phyloP scores from a whole-genome alignment of 225 moss, liverwort and hornwort genomes.

The Bryoerythrophyllum caledonicum region DNA sequence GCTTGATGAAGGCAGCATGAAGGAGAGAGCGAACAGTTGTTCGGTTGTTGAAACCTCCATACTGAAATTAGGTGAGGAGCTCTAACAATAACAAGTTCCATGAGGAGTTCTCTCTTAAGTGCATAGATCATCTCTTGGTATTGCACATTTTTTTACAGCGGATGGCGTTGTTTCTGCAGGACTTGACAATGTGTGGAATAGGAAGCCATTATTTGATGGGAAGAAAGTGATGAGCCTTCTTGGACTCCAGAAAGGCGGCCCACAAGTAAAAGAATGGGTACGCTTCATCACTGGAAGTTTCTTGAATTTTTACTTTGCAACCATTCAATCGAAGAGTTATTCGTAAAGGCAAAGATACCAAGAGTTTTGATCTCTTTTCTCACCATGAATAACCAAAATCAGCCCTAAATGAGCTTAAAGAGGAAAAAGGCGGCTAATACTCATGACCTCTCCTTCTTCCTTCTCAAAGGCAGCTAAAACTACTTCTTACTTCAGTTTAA shows the following conservation, averaged over 20 bases:
- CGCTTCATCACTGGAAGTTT: neutral
- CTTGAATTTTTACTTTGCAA: neutral
- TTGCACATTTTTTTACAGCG: neutral
- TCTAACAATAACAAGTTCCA: neutral
- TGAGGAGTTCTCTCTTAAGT: neutral
- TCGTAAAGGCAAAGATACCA: too few species aligned
- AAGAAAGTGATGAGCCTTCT: slow-evolving; percentile 62
- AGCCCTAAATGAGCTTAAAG: too few species aligned
- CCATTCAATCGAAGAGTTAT: neutral
- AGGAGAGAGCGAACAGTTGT: slow-evolving; percentile 52
- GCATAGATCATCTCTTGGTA: neutral
- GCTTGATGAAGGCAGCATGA: slow-evolving; percentile 41
- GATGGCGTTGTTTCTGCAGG: slow-evolving; percentile 41
- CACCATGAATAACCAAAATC: too few species aligned
- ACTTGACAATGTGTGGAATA: slow-evolving; percentile 65
- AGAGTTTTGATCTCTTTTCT: too few species aligned
- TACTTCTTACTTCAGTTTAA: too few species aligned
- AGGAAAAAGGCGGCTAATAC: too few species aligned
- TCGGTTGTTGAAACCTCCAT: slow-evolving; percentile 56
- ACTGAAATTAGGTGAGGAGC: slow-evolving; percentile 57
- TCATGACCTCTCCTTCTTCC: too few species aligned
- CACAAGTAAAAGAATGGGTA: slow-evolving; percentile 87
- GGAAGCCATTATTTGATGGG: slow-evolving; percentile 67
- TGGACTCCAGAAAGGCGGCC: slow-evolving; percentile 59
- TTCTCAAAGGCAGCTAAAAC: too few species aligned